phyloP scores from a whole-genome alignment of 805 yeast species.

The Lachancea quebecensis region DNA sequence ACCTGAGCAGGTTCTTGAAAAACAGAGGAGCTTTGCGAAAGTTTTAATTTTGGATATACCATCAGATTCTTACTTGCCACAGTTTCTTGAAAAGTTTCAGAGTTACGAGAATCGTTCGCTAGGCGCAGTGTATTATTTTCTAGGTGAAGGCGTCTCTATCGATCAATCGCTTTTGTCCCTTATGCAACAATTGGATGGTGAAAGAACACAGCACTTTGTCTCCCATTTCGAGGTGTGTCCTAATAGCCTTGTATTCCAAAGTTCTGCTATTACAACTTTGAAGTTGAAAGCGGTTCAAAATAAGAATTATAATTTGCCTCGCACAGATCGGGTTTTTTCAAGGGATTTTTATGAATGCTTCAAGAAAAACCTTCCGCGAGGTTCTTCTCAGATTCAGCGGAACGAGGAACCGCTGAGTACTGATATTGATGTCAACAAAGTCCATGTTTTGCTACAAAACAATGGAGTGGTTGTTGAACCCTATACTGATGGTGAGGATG shows the following conservation, averaged over 20 bases:
- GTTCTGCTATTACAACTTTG: conserved; percentile 46
- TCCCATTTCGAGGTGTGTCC: conserved; percentile 66
- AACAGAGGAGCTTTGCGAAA: conserved; percentile 49
- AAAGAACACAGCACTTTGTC: conserved; percentile 49
- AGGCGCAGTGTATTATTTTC: conserved; percentile 64
- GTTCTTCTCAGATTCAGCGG: conserved; percentile 18
- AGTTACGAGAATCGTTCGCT: conserved; percentile 24
- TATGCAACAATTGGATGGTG: conserved; percentile 45
- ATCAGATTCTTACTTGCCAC: conserved; percentile 37
- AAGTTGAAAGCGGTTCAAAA: conserved; percentile 51
- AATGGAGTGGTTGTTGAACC: conserved; percentile 20
- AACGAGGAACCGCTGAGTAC: conserved; percentile 17
- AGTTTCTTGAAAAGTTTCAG: conserved; percentile 26
- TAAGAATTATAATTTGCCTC: conserved; percentile 35
- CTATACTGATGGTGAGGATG: conserved; percentile 13
- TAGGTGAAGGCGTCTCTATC: conserved; percentile 53
- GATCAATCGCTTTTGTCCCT: conserved; percentile 41
- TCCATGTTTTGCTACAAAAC: conserved; percentile 21
- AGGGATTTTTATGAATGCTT: conserved; percentile 31
- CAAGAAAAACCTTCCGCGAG: conserved; percentile 22
- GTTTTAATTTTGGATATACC: conserved; percentile 74
- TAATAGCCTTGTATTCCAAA: conserved; percentile 51
- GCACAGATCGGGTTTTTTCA: conserved; percentile 24
- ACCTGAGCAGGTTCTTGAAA: conserved; percentile 70
- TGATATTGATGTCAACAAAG: conserved; percentile 12